Evolutionary conservation across 805 yeast genomes (phyloP), one percentile per base, ranked within the genome.

Genomic region (Priceomyces carsonii): DNA sequence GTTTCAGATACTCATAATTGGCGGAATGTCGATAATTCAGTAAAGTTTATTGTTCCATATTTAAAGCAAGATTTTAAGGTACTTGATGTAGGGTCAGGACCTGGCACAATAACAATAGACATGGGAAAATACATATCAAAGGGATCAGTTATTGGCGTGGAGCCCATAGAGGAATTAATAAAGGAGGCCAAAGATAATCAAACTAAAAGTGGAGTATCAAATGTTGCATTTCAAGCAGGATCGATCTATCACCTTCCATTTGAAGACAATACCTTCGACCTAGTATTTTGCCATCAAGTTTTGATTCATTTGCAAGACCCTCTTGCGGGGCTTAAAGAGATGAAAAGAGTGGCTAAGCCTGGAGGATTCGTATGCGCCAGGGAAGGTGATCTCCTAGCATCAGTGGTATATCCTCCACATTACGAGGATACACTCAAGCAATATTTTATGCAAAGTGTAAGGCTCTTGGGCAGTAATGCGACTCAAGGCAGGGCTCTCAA

Each of bases 71-170:
- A 45, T 9, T 43, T 46, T 23, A 39, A 42, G 23, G 43, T 66
- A 6, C 53, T 67, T 8, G 73, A 67, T 39, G 67, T 64, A 14
- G 73, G 73, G 7, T 57, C 63, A 43, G 73, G 73, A 0, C 71
- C 71, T 2, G 73, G 71, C 0, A 50, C 68, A 4, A 66, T 67
- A 21, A 59, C 66, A 5, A 28, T 40, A 5, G 69, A 57, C 35
- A 38, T 66, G 13, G 63, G 59, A 12, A 44, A 50, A 21, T 58
- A 58, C 32, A 56, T 57, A 4, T 40, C 46, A 8, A 28, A 42
- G 15, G 65, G 59, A 13, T 39, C 37, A 18, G 52, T 61, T 6
- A 44, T 56, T 32, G 71, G 66, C 1, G 38, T 59, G 4, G 69
- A 61, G 26, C 56, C 60, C 16, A 47, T 58, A 2, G 42, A 40